Conservation (phyloP, 192 early-diverging fungal species). For the Backusella westeae region DNA sequence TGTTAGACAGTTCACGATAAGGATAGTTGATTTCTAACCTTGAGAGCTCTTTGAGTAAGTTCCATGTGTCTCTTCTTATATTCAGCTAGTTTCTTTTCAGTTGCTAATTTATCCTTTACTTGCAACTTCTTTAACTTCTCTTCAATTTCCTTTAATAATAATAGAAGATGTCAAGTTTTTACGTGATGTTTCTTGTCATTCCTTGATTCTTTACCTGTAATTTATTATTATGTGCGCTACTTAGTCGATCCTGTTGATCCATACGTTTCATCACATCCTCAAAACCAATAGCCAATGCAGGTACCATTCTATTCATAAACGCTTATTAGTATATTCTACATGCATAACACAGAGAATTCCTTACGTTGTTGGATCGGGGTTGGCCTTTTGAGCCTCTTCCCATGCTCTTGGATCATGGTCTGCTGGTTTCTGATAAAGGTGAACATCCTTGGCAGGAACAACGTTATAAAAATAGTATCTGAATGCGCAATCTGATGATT, state of each 20-base stretch:
- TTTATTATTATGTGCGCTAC: slow-evolving; percentile 68
- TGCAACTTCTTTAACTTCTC: slow-evolving; percentile 24
- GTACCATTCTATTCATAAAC: slow-evolving; percentile 68
- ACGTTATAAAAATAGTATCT: slow-evolving; percentile 97
- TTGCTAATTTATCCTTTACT: slow-evolving; percentile 67
- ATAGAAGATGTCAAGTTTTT: neutral
- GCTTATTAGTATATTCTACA: neutral
- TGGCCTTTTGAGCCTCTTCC: slow-evolving; percentile 80
- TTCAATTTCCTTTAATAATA: slow-evolving; percentile 13
- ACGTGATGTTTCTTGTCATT: neutral
- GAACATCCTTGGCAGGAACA: slow-evolving; percentile 80
- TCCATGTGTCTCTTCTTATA: slow-evolving; percentile 74
- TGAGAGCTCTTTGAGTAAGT: slow-evolving; percentile 70
- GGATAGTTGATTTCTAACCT: slow-evolving; percentile 33
- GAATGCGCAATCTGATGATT: slow-evolving; percentile 76
- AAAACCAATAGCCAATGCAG: slow-evolving; percentile 87
- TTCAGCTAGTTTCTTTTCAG: slow-evolving; percentile 68
- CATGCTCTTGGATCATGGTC: slow-evolving; percentile 71
- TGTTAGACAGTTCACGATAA: neutral
- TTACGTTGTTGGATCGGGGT: slow-evolving; percentile 86
- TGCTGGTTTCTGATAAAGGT: slow-evolving; percentile 68
- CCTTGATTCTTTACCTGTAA: slow-evolving; percentile 47
- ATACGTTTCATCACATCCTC: slow-evolving; percentile 86
- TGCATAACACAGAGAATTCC: neutral
- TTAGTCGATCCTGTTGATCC: slow-evolving; percentile 68